Percentiles rank a stretch among this genome's conserved stretches.
Evolutionary conservation across 768 basidiomycete genomes (phyloP).

Genomic region (Hygrocybe punicea): DNA sequence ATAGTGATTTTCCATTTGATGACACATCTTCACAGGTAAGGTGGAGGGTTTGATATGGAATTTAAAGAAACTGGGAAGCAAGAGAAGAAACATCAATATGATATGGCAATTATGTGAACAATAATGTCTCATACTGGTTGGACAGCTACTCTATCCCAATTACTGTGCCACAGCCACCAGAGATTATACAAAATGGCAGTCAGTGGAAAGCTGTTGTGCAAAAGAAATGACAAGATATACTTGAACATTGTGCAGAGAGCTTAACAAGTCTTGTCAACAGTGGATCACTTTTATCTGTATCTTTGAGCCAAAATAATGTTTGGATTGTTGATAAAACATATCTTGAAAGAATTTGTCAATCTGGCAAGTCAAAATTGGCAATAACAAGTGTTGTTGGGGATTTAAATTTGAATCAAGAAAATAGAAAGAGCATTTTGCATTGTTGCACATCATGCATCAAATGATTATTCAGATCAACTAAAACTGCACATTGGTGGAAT

Average conservation of each 20-base stretch:
- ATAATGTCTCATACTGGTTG: slow-evolving; percentile 2
- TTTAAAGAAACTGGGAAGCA: neutral
- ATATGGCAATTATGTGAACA: slow-evolving; percentile 1
- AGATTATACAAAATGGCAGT: neutral
- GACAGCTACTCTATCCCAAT: neutral
- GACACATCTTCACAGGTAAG: neutral
- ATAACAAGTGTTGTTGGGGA: slow-evolving; percentile 16
- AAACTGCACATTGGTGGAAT: slow-evolving; percentile 35
- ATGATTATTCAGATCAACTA: slow-evolving; percentile 17
- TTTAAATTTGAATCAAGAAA: slow-evolving; percentile 15
- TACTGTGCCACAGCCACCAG: neutral
- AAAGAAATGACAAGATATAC: slow-evolving; percentile 6
- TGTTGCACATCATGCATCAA: slow-evolving; percentile 27
- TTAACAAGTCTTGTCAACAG: neutral
- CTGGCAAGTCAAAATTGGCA: slow-evolving; percentile 8
- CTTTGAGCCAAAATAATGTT: slow-evolving; percentile 9
- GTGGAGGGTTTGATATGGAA: neutral
- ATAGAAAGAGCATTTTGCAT: slow-evolving; percentile 31
- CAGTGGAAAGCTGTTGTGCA: slow-evolving; percentile 11
- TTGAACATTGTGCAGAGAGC: slow-evolving; percentile 4
- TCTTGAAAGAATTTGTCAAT: neutral
- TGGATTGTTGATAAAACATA: slow-evolving; percentile 24
- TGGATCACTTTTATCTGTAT: neutral
- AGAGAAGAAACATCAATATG: neutral
- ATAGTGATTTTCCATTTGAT: too few species aligned